These are phyloP conservation scores for Grammothele lineata DNA, from an alignment of 768 basidiomycete species.

Conservation along the genomic window DNA sequence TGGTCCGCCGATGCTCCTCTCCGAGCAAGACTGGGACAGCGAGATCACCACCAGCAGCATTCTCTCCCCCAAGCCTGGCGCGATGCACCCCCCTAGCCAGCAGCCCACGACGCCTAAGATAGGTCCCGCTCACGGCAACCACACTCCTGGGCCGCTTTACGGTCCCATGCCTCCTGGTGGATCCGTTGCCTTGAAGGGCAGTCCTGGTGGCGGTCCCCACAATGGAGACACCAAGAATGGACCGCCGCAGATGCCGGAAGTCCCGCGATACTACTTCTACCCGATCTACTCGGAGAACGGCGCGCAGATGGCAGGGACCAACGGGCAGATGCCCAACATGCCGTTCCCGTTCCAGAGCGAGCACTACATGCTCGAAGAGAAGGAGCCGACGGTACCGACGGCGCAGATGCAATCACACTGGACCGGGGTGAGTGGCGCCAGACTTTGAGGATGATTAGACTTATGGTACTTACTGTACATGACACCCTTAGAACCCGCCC, in stretches of 20 bases:
- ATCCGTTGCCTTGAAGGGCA: slow-evolving; percentile 11
- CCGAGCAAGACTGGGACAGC: slow-evolving; percentile 44
- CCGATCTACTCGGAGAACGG: slow-evolving; percentile 66
- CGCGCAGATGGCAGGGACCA: slow-evolving; percentile 12
- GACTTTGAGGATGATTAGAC: too few species aligned
- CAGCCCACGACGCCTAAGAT: slow-evolving; percentile 29
- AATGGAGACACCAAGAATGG: slow-evolving; percentile 6
- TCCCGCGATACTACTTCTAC: slow-evolving; percentile 69
- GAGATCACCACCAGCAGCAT: too few species aligned
- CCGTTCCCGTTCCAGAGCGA: slow-evolving; percentile 56
- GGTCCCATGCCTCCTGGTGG: slow-evolving; percentile 22
- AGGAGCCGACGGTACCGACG: slow-evolving; percentile 30
- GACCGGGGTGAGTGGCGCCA: slow-evolving; percentile 15
- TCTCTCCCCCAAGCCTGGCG: slow-evolving; percentile 13
- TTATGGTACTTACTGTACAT: too few species aligned
- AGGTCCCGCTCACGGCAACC: slow-evolving; percentile 30
- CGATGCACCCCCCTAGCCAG: slow-evolving; percentile 2
- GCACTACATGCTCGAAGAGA: slow-evolving; percentile 68
- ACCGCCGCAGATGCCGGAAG: slow-evolving; percentile 48
- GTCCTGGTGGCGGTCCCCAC: slow-evolving; percentile 1
- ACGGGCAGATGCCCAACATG: slow-evolving; percentile 37
- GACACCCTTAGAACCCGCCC: too few species aligned
- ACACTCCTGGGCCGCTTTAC: slow-evolving; percentile 21
- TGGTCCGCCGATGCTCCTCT: slow-evolving; percentile 33
- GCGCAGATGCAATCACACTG: slow-evolving; percentile 24